Percentiles rank a stretch among this genome's conserved stretches.
These are phyloP conservation scores for Malassezia japonica DNA, from an alignment of 1,284 basidiomycete genomes.

Conservation along the genomic window DNA sequence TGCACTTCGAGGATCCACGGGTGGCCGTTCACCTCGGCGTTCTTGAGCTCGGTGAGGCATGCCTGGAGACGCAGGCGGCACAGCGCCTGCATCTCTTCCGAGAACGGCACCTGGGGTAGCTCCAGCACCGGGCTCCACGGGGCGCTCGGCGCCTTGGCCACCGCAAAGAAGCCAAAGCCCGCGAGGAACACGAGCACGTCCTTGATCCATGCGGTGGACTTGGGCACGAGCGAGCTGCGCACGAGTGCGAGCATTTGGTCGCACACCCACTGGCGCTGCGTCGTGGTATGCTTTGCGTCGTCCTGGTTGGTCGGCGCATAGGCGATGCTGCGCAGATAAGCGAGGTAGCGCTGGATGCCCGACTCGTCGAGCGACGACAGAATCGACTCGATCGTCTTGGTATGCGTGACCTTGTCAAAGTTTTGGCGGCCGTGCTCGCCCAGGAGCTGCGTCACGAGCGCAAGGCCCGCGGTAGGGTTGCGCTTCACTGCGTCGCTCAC, in stretches of 20 bases:
- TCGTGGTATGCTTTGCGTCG: constrained; percentile 19
- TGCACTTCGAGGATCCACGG: constrained; percentile 71
- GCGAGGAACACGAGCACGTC: constrained; percentile 70
- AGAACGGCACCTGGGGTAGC: constrained; percentile 57
- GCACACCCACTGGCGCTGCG: constrained; percentile 61
- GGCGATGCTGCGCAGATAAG: constrained; percentile 53
- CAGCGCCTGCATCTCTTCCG: constrained; percentile 59
- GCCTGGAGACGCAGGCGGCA: constrained; percentile 65
- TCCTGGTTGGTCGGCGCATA: constrained; percentile 41
- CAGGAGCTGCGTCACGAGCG: constrained; percentile 73
- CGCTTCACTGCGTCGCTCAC: constrained; percentile 66
- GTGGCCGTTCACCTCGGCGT: constrained; percentile 61
- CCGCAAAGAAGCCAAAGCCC: constrained; percentile 68
- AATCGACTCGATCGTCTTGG: constrained; percentile 82
- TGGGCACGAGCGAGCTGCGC: constrained; percentile 70
- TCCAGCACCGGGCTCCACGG: constrained; percentile 50
- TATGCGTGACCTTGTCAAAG: constrained; percentile 84
- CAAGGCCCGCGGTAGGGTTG: constrained; percentile 71
- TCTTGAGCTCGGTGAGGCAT: constrained; percentile 66
- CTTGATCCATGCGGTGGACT: constrained; percentile 67
- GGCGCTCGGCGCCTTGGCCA: constrained; percentile 59
- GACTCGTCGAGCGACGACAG: constrained; percentile 64
- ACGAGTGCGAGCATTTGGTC: constrained; percentile 74
- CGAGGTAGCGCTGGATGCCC: constrained; percentile 70
- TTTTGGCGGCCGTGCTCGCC: constrained; percentile 75